These are phyloP conservation scores for Mycena rebaudengoi DNA, from an alignment of 768 basidiomycete species.

Conservation along the genomic window DNA sequence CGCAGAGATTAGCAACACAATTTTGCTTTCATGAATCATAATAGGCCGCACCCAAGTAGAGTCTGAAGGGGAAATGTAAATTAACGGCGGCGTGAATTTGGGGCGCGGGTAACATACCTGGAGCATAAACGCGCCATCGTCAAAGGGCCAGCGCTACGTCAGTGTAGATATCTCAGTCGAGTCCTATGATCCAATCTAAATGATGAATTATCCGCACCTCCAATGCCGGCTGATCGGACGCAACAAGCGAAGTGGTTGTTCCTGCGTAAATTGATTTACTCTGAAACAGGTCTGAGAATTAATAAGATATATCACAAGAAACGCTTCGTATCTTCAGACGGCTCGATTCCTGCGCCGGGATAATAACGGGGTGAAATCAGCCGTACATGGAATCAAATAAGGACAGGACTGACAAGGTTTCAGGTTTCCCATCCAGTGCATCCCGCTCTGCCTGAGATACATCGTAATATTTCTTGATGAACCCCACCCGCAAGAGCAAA, in stretches of 20 bases:
- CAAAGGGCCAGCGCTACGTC: conserved; percentile 63
- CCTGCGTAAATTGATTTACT: conserved; percentile 46
- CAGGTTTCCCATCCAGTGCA: conserved; percentile 48
- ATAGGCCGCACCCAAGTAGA: conserved; percentile 61
- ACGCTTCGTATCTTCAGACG: conserved; percentile 73
- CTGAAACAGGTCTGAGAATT: not conserved
- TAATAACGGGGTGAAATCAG: not conserved
- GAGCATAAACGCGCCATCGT: conserved; percentile 57
- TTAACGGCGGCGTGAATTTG: not conserved
- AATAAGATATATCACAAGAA: conserved; percentile 68
- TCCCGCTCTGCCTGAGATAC: conserved; percentile 55
- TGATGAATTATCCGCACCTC: conserved; percentile 53
- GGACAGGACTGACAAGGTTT: conserved; percentile 57
- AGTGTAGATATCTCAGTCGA: conserved; percentile 15
- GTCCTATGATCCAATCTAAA: conserved; percentile 11
- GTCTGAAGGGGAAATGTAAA: conserved; percentile 58
- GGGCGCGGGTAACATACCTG: conserved; percentile 50
- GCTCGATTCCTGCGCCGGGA: conserved; percentile 72
- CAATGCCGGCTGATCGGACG: conserved; percentile 73
- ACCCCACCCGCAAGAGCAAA: conserved; percentile 67
- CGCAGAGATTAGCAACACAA: no score
- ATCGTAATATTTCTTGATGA: conserved; percentile 62
- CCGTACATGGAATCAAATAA: not conserved
- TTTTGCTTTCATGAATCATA: no score
- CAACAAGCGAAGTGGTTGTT: conserved; percentile 76